Evolutionary conservation across 768 basidiomycete genomes (phyloP), one percentile per base, ranked within the genome.

Genomic region (Chalciporus pseudorubinellus): DNA sequence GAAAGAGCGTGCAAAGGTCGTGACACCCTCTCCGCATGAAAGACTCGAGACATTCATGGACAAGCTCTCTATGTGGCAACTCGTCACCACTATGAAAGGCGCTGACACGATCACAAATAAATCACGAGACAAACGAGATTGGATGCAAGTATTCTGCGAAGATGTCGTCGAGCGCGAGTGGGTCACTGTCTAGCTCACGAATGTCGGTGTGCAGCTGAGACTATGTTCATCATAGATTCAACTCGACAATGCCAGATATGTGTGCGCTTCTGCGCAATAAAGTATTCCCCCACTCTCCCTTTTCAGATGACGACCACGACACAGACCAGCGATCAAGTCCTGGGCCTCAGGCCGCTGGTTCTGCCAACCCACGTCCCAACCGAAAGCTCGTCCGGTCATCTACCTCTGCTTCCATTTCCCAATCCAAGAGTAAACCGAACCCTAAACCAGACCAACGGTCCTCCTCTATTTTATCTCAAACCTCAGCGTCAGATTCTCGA

Each of bases 21-120:
- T 56, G 48, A 24, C 58, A 59, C 50, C 64, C 56, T 46, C 62
- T 48, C 33, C 59, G 2, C 78, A 80, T 44, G 84, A 82, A n/a
- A 74, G 76, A 21, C 67, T 89, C 1, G 87, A 91, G 63, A 72
- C 74, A 1, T 83, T 85, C 66, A 88, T 89, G 84, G 89, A 91
- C 67, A 87, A 84, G 60, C 66, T 92, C 7, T 86, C 84, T 4
- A 82, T 78, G 70, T 89, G 87, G 87, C 89, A 91, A 60, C 77
- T 91, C 19, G 66, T 74, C 55, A 56, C 53, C 4, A 61, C 66
- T 29, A 64, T 85, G 50, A 68, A 72, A 4, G 60, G 78, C 12
- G 64, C 71, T 20, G 36, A 49, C n/a, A 59, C 47, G 21, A 43
- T n/a, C 4, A 46, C 40, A 18, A 36, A 55, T 13, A 48, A 55